Conservation (phyloP, 495 filamentous ascomycete genomes). For the Annulohypoxylon nitens region DNA sequence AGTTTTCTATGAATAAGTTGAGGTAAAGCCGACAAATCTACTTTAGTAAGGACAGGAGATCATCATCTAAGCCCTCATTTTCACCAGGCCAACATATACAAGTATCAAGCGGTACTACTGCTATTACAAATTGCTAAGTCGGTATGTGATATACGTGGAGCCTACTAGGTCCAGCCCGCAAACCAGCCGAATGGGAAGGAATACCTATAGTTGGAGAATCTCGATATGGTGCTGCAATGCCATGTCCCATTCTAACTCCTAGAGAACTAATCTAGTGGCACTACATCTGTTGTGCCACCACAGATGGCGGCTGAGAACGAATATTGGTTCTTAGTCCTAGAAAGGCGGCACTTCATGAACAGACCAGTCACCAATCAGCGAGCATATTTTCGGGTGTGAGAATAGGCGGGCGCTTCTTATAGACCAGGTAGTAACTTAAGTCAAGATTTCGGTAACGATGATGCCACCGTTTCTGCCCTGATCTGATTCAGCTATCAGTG, state of each 20-base stretch:
- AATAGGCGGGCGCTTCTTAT: constrained; percentile 28
- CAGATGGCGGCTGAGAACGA: constrained; percentile 37
- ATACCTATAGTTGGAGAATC: constrained; percentile 16
- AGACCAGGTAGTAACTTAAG: constrained; percentile 23
- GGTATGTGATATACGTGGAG: neutral
- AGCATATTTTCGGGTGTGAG: constrained; percentile 26
- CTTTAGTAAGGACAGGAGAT: neutral
- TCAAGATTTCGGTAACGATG: constrained; percentile 32
- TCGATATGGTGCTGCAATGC: constrained; percentile 25
- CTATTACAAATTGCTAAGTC: neutral
- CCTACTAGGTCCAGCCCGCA: neutral
- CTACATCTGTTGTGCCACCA: constrained; percentile 42
- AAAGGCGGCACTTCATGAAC: constrained; percentile 38
- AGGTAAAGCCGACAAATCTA: neutral
- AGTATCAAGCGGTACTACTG: neutral
- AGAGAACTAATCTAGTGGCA: constrained; percentile 32
- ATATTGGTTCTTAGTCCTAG: constrained; percentile 44
- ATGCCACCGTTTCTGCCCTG: constrained; percentile 29
- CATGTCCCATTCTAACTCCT: constrained; percentile 17
- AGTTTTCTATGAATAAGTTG: too few relatives aligned
- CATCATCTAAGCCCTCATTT: too few relatives aligned
- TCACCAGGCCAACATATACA: neutral
- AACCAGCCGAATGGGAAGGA: constrained; percentile 1
- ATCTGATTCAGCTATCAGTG: constrained; percentile 31
- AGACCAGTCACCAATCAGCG: constrained; percentile 29